These are phyloP conservation scores for Blakeslea trispora DNA, from an alignment of 371 early-diverging fungal genomes.

Conservation along the genomic window DNA sequence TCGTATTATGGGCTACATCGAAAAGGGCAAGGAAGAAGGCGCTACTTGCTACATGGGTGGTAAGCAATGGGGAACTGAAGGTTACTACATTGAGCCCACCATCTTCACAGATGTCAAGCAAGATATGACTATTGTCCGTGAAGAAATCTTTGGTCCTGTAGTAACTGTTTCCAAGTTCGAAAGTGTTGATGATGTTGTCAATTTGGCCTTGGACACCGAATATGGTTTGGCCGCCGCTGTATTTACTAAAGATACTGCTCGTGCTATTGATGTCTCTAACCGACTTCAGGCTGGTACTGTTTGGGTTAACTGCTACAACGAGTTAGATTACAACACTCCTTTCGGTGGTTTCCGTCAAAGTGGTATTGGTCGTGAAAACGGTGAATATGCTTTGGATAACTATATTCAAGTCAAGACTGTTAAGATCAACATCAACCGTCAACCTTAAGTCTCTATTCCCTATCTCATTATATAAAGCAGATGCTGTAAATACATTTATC, in stretches of 20 bases:
- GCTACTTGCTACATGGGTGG: conserved; percentile 54
- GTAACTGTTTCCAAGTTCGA: conserved; percentile 68
- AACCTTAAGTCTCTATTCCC: conserved; percentile 23
- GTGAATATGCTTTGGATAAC: conserved; percentile 73
- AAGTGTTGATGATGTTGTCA: conserved; percentile 69
- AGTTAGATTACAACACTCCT: conserved; percentile 49
- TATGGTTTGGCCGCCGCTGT: conserved; percentile 86
- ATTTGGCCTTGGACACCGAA: conserved; percentile 67
- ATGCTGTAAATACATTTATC: too few species aligned
- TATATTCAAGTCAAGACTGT: conserved; percentile 58
- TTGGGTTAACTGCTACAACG: conserved; percentile 52
- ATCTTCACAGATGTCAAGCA: conserved; percentile 48
- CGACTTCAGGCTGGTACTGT: conserved; percentile 67
- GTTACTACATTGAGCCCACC: conserved; percentile 56
- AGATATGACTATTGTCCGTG: conserved; percentile 62
- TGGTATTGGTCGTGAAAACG: conserved; percentile 83
- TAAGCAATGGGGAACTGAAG: conserved; percentile 47
- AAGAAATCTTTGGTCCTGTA: conserved; percentile 86
- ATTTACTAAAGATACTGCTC: conserved; percentile 71
- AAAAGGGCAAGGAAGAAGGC: conserved; percentile 51
- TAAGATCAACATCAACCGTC: conserved; percentile 37
- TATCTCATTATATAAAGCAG: too few species aligned
- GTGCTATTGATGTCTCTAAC: conserved; percentile 69
- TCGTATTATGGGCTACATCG: conserved; percentile 61
- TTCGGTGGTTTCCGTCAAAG: conserved; percentile 89